phyloP scores from a whole-genome alignment of 345 rosid genomes.

The Heritiera fomes region DNA sequence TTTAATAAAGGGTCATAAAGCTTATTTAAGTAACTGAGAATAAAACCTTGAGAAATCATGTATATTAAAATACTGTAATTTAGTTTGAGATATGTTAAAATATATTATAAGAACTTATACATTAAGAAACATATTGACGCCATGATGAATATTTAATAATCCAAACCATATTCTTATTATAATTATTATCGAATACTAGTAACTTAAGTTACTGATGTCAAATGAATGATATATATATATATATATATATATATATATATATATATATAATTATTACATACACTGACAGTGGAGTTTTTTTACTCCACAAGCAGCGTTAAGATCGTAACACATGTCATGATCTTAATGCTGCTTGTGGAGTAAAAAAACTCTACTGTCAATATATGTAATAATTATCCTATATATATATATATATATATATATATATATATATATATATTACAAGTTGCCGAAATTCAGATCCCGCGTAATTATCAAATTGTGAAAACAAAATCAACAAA shows the following conservation, averaged over 20 bases:
- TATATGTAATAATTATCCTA: too few relatives aligned
- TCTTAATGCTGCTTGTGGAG: too few relatives aligned
- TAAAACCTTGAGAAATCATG: background rate
- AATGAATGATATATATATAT: background rate
- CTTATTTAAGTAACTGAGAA: background rate
- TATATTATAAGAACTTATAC: too few relatives aligned
- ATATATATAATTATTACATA: too few relatives aligned
- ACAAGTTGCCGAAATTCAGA: conserved; percentile 24
- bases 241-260: background rate
- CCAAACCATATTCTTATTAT: conserved; percentile 23
- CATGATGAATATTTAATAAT: conserved; percentile 36
- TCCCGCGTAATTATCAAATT: conserved; percentile 27
- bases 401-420: too few relatives aligned
- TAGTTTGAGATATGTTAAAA: conserved; percentile 1
- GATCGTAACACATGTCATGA: too few relatives aligned
- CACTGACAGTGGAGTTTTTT: too few relatives aligned
- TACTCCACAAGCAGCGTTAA: too few relatives aligned
- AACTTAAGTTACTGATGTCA: conserved; percentile 16
- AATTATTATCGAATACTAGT: conserved; percentile 13
- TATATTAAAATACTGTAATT: background rate
- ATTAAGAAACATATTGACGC: conserved; percentile 15
- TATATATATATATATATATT: background rate
- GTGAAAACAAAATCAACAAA: background rate
- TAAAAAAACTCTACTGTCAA: too few relatives aligned
- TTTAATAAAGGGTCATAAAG: background rate